Percentiles rank a stretch among this genome's conserved stretches.
Evolutionary conservation across 352 stramenopile genomes (phyloP).

Genomic region (Phytophthora rubi): DNA sequence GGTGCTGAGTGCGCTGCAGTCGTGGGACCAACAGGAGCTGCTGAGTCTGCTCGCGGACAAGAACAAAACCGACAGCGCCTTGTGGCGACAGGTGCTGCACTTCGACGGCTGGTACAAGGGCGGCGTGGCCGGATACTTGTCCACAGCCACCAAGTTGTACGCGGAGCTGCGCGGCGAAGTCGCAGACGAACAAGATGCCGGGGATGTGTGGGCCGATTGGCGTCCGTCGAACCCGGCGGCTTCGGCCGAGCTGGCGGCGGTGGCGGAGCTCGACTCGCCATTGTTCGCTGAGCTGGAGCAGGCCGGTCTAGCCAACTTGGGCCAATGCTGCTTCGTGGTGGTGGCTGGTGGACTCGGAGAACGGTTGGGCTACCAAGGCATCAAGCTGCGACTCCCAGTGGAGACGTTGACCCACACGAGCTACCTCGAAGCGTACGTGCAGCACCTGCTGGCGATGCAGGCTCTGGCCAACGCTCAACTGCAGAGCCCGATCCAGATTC

Average conservation of each 20-base stretch:
- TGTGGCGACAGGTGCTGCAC: conserved; percentile 58
- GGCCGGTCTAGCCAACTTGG: conserved; percentile 60
- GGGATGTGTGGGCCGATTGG: conserved; percentile 48
- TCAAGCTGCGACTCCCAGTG: conserved; percentile 97
- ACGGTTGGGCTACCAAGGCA: conserved; percentile 95
- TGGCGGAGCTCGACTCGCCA: conserved; percentile 45
- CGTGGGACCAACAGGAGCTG: conserved; percentile 56
- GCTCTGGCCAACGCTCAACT: conserved; percentile 35
- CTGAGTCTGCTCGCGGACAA: conserved; percentile 35
- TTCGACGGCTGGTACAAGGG: conserved; percentile 75
- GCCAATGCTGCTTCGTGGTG: conserved; percentile 94
- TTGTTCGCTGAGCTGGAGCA: conserved; percentile 60
- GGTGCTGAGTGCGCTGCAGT: conserved; percentile 33
- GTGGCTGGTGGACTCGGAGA: conserved; percentile 98
- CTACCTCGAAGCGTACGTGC: conserved; percentile 95
- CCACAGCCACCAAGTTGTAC: conserved; percentile 56
- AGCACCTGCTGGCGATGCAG: conserved; percentile 94
- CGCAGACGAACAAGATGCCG: conserved; percentile 5
- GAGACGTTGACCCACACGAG: conserved; percentile 90
- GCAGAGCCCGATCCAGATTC: conserved; percentile 57
- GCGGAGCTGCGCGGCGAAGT: conserved; percentile 33
- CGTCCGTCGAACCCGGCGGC: conserved; percentile 53
- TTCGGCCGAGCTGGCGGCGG: conserved; percentile 27
- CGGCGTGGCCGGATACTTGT: conserved; percentile 62
- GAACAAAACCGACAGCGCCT: conserved; percentile 2